Conservation (phyloP, 139 green algal genomes). For the Mesotaenium endlicherianum region DNA sequence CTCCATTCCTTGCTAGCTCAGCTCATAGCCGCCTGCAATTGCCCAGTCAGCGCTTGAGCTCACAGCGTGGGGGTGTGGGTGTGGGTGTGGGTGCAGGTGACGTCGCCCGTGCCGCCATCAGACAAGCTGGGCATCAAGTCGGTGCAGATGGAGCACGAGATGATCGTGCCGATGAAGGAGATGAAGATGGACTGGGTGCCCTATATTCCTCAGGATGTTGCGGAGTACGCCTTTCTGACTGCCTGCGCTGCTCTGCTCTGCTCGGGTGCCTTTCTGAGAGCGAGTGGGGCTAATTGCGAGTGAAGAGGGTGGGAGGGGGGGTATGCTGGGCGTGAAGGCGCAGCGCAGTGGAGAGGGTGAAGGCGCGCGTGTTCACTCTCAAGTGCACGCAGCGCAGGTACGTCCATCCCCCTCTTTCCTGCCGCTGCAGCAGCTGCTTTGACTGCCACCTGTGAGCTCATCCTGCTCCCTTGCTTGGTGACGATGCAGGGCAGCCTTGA, state of each 20-base stretch:
- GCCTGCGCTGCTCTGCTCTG: background rate
- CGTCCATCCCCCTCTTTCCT: background rate
- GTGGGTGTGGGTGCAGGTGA: constrained; percentile 14
- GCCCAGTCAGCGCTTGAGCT: background rate
- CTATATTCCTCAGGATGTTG: constrained; percentile 26
- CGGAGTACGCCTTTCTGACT: background rate
- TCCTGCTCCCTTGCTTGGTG: background rate
- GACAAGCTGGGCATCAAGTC: constrained; percentile 49
- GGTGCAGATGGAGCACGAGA: constrained; percentile 51
- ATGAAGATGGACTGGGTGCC: constrained; percentile 56
- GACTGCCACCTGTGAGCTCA: background rate
- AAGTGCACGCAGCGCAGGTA: constrained; percentile 47
- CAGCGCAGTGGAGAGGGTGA: background rate
- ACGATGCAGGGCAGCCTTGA: constrained; percentile 29
- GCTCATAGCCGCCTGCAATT: background rate
- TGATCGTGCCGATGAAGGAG: constrained; percentile 44
- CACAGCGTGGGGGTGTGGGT: background rate
- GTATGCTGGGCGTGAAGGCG: background rate
- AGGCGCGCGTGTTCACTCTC: constrained; percentile 31
- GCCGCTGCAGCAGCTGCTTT: background rate
- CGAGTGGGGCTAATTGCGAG: background rate
- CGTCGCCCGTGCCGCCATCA: constrained; percentile 41
- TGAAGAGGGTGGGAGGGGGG: background rate
- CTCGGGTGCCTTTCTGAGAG: background rate
- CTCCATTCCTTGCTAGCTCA: too few species aligned